Evolutionary conservation across 2,329 filamentous ascomycete genomes (phyloP), one percentile per base, ranked within the genome.

Genomic region (Tolypocladium paradoxum): DNA sequence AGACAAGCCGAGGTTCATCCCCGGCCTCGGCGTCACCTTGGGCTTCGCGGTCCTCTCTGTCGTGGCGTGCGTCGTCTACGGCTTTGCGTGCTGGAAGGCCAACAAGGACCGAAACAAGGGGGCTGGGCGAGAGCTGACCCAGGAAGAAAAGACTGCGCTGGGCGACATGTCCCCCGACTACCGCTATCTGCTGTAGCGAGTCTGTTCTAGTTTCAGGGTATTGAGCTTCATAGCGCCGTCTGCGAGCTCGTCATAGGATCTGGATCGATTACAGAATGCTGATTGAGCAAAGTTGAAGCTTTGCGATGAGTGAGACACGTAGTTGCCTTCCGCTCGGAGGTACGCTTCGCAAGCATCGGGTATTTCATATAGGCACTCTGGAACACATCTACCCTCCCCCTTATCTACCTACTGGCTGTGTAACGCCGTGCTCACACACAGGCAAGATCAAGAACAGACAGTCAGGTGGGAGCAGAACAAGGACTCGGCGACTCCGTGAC

Each of bases 21-120:
- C 77, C 1, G 91, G 90, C 0, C 95, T 93, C 69, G 78, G 77
- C 52, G 90, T 96, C 57, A 86, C 83, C 63, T 76, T 95, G 6
- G 82, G 76, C 0, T 95, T 95, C 62, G 78, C 85, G 9, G 78
- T 81, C 50, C 65, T 96, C 33, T 85, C 83, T 51, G 82, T 80
- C 18, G 59, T 84, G 3, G 75, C 79, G 12, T 87, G 82, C 60
- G 65, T 73, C 18, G 53, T 76, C 0, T 92, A 92, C 63, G 79
- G 77, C 2, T 57, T 76, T 4, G 76, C 76, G 2, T 83, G 87
- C 55, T 70, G 68, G 58, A 65, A 67, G 56, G 77, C 84, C 66
- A 92, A 92, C 65, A 73, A 73, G 60, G 74, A 73, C 62, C 74
- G 85, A 53, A 75, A 81, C 20, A 77, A 68, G 48, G 66, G 65